Evolutionary conservation across 352 stramenopile genomes (phyloP).

Genomic region (Globisporangium acanthophoron): DNA sequence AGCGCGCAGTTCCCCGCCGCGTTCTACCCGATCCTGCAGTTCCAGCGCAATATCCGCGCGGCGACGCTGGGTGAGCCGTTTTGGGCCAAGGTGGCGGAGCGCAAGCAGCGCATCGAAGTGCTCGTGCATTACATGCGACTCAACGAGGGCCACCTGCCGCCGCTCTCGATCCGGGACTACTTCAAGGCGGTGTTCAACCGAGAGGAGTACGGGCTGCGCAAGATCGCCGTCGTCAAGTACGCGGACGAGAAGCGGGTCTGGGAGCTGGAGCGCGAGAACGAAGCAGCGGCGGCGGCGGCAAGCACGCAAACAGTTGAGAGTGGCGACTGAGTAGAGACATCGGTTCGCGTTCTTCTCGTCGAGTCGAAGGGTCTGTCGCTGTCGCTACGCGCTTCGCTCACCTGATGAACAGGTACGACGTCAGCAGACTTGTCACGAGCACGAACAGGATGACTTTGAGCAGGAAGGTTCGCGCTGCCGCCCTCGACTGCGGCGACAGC

Average conservation of each 20-base stretch:
- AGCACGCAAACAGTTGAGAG: background rate
- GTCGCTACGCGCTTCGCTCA: background rate
- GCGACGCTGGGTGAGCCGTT: conserved; percentile 46
- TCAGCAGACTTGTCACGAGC: conserved; percentile 48
- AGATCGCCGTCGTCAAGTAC: conserved; percentile 39
- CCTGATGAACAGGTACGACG: conserved; percentile 40
- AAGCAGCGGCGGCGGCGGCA: conserved; percentile 1
- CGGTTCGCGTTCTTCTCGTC: too few relatives aligned
- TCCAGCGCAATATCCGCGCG: conserved; percentile 51
- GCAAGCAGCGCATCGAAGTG: conserved; percentile 36
- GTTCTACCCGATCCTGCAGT: conserved; percentile 62
- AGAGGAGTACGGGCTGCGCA: conserved; percentile 23
- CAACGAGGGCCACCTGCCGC: conserved; percentile 42
- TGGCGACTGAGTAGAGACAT: background rate
- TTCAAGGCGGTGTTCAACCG: conserved; percentile 26
- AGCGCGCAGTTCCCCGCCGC: conserved; percentile 51
- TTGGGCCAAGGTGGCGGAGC: conserved; percentile 30
- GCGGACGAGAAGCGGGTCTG: conserved; percentile 27
- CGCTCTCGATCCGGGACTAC: conserved; percentile 25
- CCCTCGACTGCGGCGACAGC: conserved; percentile 33
- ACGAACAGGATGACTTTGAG: conserved; percentile 65
- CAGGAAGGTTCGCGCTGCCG: conserved; percentile 56
- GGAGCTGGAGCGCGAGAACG: conserved; percentile 9
- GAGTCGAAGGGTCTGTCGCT: too few relatives aligned
- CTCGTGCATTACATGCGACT: conserved; percentile 62